Evolutionary conservation across 257 asterid species (phyloP), one percentile per base, ranked within the genome.

Genomic region (Orobanche coerulescens): DNA sequence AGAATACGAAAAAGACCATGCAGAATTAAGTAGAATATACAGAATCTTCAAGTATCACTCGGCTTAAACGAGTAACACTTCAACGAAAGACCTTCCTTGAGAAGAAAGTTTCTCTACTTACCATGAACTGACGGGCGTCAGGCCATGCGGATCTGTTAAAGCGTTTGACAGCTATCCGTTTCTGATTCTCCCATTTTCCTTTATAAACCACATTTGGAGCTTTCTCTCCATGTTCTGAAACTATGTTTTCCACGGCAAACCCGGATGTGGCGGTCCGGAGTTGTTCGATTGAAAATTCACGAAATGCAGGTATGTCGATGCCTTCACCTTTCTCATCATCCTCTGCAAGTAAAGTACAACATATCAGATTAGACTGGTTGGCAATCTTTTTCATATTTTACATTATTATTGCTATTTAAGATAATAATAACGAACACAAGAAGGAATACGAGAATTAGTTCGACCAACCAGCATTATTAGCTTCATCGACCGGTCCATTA

Each of bases 181-280:
- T 76, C 80, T 88, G 96, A 71, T 85, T 85, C 31, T 88, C 98
- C 78, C 85, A 65, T 81, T 84, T 91, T 49, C 96, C 96, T 74
- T 81, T 85, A 66, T 88, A 88, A 69, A 88, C 96, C 64, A 88
- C 96, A 70, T 91, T 91, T 1, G 96, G 98, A 20, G 98, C 98
- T 75, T 91, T 88, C 81, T 91, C 98, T 33, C 96, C 98, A 48
- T 88, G 96, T 68, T 88, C 98, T 19, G 98, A 91, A 37, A 91
- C 94, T 54, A 91, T 91, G 75, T 88, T 91, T 78, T 88, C 95
- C 22, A 82, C 88, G 4, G 98, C 94, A 73, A 91, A 91, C 37
- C 95, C 95, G 42, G 96, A 84, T 8, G 98, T 91, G 20, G 95
- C 90, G 7, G 66, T 73, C 72, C 87, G 82, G 28, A 91, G 92